Percentiles rank a stretch among this genome's conserved stretches.
Evolutionary conservation across 2,329 filamentous ascomycete species (phyloP).

Genomic region (Microascus cirrosus): DNA sequence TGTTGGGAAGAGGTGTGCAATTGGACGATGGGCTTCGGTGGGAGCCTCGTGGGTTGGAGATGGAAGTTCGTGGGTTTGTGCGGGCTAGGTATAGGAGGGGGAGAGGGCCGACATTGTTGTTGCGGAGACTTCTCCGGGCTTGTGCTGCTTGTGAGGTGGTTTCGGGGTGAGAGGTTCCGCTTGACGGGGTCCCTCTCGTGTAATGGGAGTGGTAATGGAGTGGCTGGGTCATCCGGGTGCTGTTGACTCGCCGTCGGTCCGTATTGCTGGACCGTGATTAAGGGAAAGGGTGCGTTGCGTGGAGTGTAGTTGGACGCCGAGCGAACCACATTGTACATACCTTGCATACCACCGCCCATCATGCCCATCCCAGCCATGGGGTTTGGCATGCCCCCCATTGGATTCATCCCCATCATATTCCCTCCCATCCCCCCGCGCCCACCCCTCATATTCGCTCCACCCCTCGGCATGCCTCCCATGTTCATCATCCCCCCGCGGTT

Average conservation of each 20-base stretch:
- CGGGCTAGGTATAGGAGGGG: neutral
- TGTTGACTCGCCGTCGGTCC: neutral
- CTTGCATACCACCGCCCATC: constrained; percentile 33
- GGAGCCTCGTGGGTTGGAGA: neutral
- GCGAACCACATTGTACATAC: constrained; percentile 26
- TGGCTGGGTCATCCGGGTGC: neutral
- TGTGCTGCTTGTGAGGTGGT: neutral
- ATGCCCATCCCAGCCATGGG: constrained; percentile 21
- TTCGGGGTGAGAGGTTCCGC: constrained; percentile 18
- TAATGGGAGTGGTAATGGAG: neutral
- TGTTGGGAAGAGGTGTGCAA: neutral
- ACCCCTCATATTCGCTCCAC: constrained; percentile 38
- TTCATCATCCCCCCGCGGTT: constrained; percentile 33
- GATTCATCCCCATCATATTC: constrained; percentile 33
- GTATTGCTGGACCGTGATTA: neutral
- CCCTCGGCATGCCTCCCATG: constrained; percentile 25
- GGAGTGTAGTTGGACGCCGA: neutral
- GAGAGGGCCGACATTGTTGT: neutral
- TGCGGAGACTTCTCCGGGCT: neutral
- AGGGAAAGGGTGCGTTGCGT: neutral
- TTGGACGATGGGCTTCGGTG: neutral
- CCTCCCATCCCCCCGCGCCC: constrained; percentile 36
- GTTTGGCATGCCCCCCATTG: constrained; percentile 16
- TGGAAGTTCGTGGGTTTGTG: neutral
- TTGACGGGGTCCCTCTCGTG: constrained; percentile 18